Conservation (phyloP, 1,284 basidiomycete species). For the Ustilago shanxiensis region DNA sequence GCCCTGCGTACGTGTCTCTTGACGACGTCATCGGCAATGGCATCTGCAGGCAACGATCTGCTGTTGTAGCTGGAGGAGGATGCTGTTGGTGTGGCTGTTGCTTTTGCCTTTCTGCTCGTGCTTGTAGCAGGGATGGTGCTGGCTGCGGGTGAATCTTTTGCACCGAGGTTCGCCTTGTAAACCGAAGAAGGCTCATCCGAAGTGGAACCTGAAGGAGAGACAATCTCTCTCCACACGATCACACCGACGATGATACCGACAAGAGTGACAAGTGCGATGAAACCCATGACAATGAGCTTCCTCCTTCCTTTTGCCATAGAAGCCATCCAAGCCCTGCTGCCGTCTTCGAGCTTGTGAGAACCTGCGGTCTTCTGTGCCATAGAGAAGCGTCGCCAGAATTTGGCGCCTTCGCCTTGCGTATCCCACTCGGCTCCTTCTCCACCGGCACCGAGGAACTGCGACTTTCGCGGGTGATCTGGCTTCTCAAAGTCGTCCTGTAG, state of each 20-base stretch:
- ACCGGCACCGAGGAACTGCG: slow-evolving; percentile 57
- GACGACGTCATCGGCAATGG: slow-evolving; percentile 4
- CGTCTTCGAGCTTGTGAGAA: slow-evolving; percentile 41
- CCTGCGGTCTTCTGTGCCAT: slow-evolving; percentile 54
- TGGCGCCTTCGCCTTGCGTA: slow-evolving; percentile 56
- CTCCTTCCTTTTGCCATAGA: slow-evolving; percentile 34
- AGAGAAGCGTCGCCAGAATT: slow-evolving; percentile 64
- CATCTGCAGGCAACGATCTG: slow-evolving; percentile 19
- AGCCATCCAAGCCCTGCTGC: slow-evolving; percentile 40
- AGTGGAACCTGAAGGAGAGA: slow-evolving; percentile 27
- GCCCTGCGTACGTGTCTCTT: slow-evolving; percentile 24
- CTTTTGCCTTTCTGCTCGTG: slow-evolving; percentile 15
- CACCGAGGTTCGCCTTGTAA: slow-evolving; percentile 51
- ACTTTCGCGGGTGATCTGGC: slow-evolving; percentile 56
- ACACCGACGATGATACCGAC: slow-evolving; percentile 59
- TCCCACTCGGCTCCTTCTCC: slow-evolving; percentile 65
- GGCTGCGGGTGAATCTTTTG: background rate
- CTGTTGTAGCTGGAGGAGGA: slow-evolving; percentile 12
- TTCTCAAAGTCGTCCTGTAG: slow-evolving; percentile 55
- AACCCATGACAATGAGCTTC: slow-evolving; percentile 53
- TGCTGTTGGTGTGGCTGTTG: slow-evolving; percentile 14
- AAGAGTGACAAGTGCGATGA: slow-evolving; percentile 34
- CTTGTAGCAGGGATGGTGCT: slow-evolving; percentile 17
- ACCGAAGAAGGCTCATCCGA: slow-evolving; percentile 31
- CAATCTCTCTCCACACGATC: slow-evolving; percentile 62